These are phyloP conservation scores for Fagopyrum tataricum DNA, from an alignment of 148 eudicot genomes.

Conservation along the genomic window DNA sequence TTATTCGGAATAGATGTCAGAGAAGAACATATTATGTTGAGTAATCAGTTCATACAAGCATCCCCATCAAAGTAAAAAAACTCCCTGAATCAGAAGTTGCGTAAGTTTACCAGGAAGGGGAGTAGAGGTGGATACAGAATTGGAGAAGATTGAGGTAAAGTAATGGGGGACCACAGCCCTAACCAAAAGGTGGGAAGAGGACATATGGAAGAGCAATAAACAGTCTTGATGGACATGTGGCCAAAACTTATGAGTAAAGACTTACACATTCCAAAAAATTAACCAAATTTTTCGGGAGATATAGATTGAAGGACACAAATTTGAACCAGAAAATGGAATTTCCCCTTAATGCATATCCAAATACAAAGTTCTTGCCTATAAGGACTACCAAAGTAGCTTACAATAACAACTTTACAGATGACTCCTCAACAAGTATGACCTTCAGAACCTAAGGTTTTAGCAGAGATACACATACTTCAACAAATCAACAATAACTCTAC, in stretches of 20 bases:
- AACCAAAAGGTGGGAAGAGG: not conserved
- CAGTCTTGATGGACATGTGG: not conserved
- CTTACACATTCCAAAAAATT: too few species aligned
- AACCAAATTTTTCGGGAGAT: too few species aligned
- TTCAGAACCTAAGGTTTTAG: not conserved
- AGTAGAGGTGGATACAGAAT: not conserved
- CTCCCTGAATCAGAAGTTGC: not conserved
- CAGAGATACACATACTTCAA: not conserved
- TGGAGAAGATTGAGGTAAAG: not conserved
- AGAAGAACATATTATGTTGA: not conserved
- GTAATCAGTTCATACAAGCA: not conserved
- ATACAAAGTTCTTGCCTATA: not conserved
- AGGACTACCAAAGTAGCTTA: not conserved
- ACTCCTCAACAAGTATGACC: not conserved
- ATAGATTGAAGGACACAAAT: not conserved
- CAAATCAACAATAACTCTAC: slow-evolving; percentile 27
- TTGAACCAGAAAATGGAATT: not conserved
- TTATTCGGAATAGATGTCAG: not conserved
- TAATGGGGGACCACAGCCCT: not conserved
- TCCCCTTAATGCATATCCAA: not conserved
- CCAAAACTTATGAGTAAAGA: not conserved
- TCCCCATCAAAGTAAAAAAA: not conserved
- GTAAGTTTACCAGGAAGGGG: not conserved
- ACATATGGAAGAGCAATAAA: not conserved
- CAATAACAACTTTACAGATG: not conserved